Conservation (phyloP, 176 grass and related monocot species). For the Sorghum bicolor region DNA sequence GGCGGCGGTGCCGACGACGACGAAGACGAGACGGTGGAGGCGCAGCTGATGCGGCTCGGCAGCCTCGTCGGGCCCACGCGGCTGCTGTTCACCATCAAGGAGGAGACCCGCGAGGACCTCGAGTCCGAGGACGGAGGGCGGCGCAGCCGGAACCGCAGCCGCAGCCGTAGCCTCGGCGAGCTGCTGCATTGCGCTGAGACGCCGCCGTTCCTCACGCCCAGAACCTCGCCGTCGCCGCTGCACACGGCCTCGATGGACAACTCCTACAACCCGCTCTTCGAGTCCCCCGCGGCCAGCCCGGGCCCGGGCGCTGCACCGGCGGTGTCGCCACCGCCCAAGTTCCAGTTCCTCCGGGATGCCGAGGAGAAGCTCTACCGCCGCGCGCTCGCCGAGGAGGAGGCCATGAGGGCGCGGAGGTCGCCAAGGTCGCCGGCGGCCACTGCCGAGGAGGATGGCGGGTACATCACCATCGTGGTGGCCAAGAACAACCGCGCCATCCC, state of each 20-base stretch:
- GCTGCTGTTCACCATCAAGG: conserved; percentile 95
- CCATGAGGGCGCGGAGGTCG: conserved; percentile 38
- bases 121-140: conserved; percentile 57
- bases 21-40: conserved; percentile 59
- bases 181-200: conserved; percentile 55
- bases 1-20: conserved; percentile 14
- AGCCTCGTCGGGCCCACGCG: conserved; percentile 68
- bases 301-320: not conserved
- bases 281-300: conserved; percentile 35
- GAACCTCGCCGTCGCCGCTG: conserved; percentile 33
- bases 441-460: conserved; percentile 48
- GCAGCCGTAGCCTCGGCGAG: conserved; percentile 76
- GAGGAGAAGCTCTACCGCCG: conserved; percentile 87
- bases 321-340: conserved; percentile 71
- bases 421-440: conserved; percentile 11
- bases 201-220: conserved; percentile 71
- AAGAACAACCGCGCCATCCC: conserved; percentile 47
- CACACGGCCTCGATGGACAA: conserved; percentile 16
- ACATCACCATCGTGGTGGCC: conserved; percentile 53
- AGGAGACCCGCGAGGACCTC: conserved; percentile 89
- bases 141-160: not conserved
- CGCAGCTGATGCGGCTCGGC: conserved; percentile 79
- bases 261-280: conserved; percentile 69
- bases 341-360: conserved; percentile 86
- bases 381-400: conserved; percentile 61